Base-by-base conservation (phyloP, 129 eudicot species). In the Logfia minima region DNA sequence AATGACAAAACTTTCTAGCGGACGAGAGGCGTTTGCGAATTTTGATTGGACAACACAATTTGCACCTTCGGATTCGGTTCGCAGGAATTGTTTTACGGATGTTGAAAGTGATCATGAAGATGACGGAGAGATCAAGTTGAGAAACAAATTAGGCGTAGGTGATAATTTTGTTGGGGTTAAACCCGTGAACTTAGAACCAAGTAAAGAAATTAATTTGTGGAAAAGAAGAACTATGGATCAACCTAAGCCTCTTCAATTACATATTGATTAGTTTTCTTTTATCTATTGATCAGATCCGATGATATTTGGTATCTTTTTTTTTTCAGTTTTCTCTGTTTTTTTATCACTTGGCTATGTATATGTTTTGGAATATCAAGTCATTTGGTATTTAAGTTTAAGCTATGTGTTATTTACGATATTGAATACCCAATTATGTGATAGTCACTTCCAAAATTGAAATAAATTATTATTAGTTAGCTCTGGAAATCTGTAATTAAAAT, bases 141-240 rank as follows among this genome's bases (percentile, higher is more conserved):
- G 26, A 24, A 24, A 24, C 26, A 24, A 24, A 24, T 24, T 24
- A 24, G 26, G 26, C 26, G 26, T 24, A 24, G 26, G 26, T 24
- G 26, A 0, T 24, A 24, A 24, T 24, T 24, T 24, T 24, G 48
- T 60, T 34, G 69, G 77, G 74, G 37, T 18, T 66, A 81, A 66
- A 41, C 82, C 78, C 22, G 23, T 75, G 19, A 84, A 10, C 16
- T 82, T 82, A 58, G 89, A 87, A 89, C 93, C 98, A 43, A 90
- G 80, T 45, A 92, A 88, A 67, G 96, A 90, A 66, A 82, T 92
- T 16, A 92, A 90, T 78, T 66, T 92, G 81, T 92, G 98, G 98
- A 88, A 86, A 70, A 88, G 98, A 71, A 90, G 98, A 83, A 90
- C 93, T 1, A 81, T 88, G 93, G 83, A 87, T 80, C 92, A 89